Evolutionary conservation across 2,329 filamentous ascomycete genomes (phyloP).

Genomic region (Metarhizium guizhouense): DNA sequence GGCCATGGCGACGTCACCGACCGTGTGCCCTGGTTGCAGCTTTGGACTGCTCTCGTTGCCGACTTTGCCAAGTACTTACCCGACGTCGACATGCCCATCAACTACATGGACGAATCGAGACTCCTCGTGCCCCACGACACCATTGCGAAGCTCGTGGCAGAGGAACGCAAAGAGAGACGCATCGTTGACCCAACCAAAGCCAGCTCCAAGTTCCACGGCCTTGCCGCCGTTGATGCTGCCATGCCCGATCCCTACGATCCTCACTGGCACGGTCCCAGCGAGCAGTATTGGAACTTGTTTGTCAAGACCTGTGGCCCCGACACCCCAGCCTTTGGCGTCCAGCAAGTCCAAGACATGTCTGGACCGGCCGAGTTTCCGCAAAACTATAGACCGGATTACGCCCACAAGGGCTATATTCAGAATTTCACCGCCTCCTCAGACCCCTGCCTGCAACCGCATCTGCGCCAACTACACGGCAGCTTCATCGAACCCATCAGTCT

Average conservation of each 20-base stretch:
- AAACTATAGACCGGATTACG: constrained; percentile 25
- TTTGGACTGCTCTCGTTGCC: constrained; percentile 39
- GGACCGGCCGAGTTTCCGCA: constrained; percentile 24
- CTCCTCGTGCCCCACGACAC: constrained; percentile 51
- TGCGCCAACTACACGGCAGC: constrained; percentile 44
- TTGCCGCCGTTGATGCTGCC: constrained; percentile 26
- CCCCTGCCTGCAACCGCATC: constrained; percentile 48
- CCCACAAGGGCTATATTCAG: constrained; percentile 39
- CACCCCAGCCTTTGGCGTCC: constrained; percentile 34
- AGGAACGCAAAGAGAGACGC: constrained; percentile 34
- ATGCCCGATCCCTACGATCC: constrained; percentile 32
- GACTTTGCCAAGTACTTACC: constrained; percentile 47
- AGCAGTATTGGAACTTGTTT: constrained; percentile 51
- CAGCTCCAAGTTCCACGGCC: constrained; percentile 33
- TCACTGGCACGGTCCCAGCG: constrained; percentile 34
- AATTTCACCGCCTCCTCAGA: constrained; percentile 52
- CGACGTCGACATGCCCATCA: constrained; percentile 60
- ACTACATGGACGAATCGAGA: constrained; percentile 54
- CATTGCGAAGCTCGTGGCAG: constrained; percentile 39
- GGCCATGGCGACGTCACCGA: constrained; percentile 29
- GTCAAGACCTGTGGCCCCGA: constrained; percentile 48
- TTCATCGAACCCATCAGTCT: constrained; percentile 45
- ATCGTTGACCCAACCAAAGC: constrained; percentile 34
- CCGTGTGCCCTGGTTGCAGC: constrained; percentile 35
- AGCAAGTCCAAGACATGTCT: constrained; percentile 20